Base-by-base conservation (phyloP, 169 alveolate genomes). In the Babesia divergens region DNA sequence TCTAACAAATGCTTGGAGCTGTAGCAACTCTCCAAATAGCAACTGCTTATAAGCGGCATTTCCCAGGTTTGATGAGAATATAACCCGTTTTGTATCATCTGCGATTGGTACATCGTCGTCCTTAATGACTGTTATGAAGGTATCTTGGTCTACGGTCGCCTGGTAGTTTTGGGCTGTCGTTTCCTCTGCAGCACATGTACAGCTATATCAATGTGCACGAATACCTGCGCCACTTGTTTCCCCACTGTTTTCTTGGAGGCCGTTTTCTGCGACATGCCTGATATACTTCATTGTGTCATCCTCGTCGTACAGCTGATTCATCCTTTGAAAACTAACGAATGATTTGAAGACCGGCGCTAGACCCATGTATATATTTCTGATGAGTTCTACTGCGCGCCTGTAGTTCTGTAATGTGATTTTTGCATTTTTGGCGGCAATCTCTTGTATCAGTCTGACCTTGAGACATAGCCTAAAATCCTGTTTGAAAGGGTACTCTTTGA, bases 1-100 rank as follows among this genome's bases (percentile, higher is more conserved):
- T 24, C 43, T 32, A 24, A 80, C 55, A 59, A 80, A 80, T 2
- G 75, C 49, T 43, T 18, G 47, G 43, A 80, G 55, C 66, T 80
- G 84, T 22, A 59, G 4, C 44, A 80, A 20, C 28, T 80, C 88
- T 35, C 88, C 75, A 16, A 80, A 55, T 0, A 66, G 47, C 11
- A 67, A 50, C 60, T 77, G 55, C 22, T 82, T 51, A 54, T 64
- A 77, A 43, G 72, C 29, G 11, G 75, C 14, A 35, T 68, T 65
- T 6, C 86, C 86, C 35, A 77, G 55, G 22, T 49, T 35, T 11
- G 82, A 35, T 9, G 38, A 43, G 8, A 65, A 77, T 6, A 77
- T 44, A 4, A 52, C n/a, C 26, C 3, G n/a, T 0, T 42, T 42
- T 32, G 16, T 43, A 31, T 49, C 76, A 6, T 58, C 52, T 8